Base-by-base conservation (phyloP, 176 grass and related monocot species). In the Avena insularis region DNA sequence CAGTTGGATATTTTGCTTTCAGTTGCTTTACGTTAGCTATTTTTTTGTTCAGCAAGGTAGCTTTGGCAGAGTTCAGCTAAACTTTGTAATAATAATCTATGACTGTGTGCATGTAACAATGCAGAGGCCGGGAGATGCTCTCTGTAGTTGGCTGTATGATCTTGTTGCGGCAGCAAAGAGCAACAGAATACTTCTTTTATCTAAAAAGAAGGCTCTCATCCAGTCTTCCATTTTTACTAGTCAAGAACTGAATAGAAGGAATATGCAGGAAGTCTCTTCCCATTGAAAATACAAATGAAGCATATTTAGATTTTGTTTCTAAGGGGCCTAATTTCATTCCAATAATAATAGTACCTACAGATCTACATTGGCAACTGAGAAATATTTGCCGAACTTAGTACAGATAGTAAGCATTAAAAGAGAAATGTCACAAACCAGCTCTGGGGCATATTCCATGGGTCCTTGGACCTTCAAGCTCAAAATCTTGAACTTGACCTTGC, bases 391-490 rank as follows among this genome's bases (percentile, higher is more conserved):
- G n/a, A 66, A 82, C 60, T 79, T 80, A 14, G 67, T 75, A 50
- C 0, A 80, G 78, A 80, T 74, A 90, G 62, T 15, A 87, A 80
- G 43, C 58, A 75, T 6, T 51, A 67, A 31, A 64, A 79, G 14
- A 71, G 79, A 62, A 60, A 1, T 56, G 36, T 31, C 63, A 85
- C 90, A 45, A 71, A 99, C 97, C 92, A 96, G 68, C 83, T 99
- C 94, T 47, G 97, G 97, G 54, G 87, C 94, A 87, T 99, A 99
- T 71, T 99, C 97, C 92, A 96, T 99, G 16, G 90, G 94, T 33
- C 87, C 97, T 87, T 99, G 93, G 74, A 99, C 97, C 83, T 99
- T 99, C 89, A 99, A 93, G 81, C 97, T 99, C 85, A 99, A 83
- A 80, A 99, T 99, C 84, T 99, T 99, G 87, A 99, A 99, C 85